A percentile compares a stretch with the other conserved stretches of the same genome.
These are phyloP conservation scores for Alternaria longipes DNA, from an alignment of 2,329 filamentous ascomycete species.

Conservation along the genomic window DNA sequence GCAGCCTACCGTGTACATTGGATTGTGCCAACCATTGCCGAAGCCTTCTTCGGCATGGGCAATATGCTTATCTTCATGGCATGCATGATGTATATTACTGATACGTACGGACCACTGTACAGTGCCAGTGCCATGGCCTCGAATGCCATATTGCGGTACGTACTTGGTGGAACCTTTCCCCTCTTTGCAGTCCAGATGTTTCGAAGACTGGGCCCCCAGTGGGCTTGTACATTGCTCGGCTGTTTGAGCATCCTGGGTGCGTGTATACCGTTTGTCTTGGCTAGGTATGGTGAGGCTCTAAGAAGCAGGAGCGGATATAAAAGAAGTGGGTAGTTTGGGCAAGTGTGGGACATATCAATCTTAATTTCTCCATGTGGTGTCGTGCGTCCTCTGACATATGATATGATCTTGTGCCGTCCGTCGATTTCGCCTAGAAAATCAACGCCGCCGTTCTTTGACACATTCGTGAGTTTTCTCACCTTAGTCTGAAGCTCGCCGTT, in stretches of 20 bases:
- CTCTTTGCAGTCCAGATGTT: conserved; percentile 65
- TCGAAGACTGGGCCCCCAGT: conserved; percentile 14
- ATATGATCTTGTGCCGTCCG: no score
- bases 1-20: conserved; percentile 49
- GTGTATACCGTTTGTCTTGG: conserved; percentile 24
- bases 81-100: conserved; percentile 21
- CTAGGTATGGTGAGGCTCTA: conserved; percentile 21
- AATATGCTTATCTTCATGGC: conserved; percentile 19
- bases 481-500: no score
- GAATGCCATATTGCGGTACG: conserved; percentile 67
- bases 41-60: conserved; percentile 18
- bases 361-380: neutral
- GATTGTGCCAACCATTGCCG: conserved; percentile 50
- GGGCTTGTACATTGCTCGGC: conserved; percentile 21
- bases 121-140: conserved; percentile 68
- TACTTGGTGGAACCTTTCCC: conserved; percentile 66
- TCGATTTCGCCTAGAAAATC: no score
- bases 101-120: conserved; percentile 60
- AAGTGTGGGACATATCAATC: neutral
- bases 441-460: no score
- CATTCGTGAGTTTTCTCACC: no score
- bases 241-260: conserved; percentile 18
- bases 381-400: no score
- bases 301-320: conserved; percentile 25
- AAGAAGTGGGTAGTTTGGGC: neutral